Evolutionary conservation across 2,329 filamentous ascomycete genomes (phyloP).

Genomic region (Fusarium avenaceum): DNA sequence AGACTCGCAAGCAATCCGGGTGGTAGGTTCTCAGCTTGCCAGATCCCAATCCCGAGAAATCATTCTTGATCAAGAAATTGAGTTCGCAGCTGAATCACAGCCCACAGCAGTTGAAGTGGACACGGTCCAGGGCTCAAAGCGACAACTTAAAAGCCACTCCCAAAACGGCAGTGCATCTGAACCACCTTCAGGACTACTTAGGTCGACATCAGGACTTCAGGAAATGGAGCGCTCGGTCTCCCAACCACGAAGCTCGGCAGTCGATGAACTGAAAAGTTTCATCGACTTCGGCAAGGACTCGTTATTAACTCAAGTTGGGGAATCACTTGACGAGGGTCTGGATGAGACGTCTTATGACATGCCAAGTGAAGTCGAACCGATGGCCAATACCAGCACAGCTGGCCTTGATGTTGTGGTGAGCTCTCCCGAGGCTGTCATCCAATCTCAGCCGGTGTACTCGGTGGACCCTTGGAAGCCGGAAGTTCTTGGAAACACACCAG

Average conservation of each 20-base stretch:
- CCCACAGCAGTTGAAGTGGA: background rate
- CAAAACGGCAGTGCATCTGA: conserved; percentile 5
- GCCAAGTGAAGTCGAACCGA: conserved; percentile 4
- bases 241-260: conserved; percentile 33
- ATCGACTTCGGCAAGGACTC: conserved; percentile 43
- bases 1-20: conserved; percentile 51
- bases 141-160: background rate
- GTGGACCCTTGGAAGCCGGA: conserved; percentile 48
- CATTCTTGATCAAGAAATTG: conserved; percentile 21
- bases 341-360: conserved; percentile 13
- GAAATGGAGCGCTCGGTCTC: conserved; percentile 40
- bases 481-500: conserved; percentile 38
- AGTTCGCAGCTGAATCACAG: background rate
- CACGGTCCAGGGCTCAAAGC: background rate
- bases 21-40: conserved; percentile 39
- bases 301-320: conserved; percentile 28
- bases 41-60: conserved; percentile 29
- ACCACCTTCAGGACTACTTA: background rate
- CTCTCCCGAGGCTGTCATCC: conserved; percentile 34
- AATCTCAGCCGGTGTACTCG: conserved; percentile 35
- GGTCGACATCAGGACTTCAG: background rate
- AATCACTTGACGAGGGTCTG: conserved; percentile 18
- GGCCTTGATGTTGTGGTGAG: conserved; percentile 27
- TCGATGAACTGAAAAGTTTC: conserved; percentile 44
- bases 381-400: conserved; percentile 1